Percentiles rank a stretch among this genome's conserved stretches.
Conservation (phyloP, 2,329 filamentous ascomycete genomes). For the Metarhizium guizhouense region DNA sequence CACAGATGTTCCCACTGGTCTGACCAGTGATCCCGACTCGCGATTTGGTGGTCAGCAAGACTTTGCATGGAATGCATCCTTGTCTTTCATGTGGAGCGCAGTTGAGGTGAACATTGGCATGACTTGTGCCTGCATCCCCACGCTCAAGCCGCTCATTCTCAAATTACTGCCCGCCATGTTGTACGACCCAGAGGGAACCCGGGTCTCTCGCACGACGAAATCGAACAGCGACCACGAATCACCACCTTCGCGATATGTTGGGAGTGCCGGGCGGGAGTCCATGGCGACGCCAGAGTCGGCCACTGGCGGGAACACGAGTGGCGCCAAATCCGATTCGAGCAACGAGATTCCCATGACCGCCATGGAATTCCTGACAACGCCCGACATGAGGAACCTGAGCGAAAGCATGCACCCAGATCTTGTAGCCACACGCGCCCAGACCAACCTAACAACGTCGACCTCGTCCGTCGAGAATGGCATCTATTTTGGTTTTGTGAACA, state of each 20-base stretch:
- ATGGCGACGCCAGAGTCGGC: background rate
- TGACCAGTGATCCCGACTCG: conserved; percentile 27
- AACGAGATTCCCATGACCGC: conserved; percentile 24
- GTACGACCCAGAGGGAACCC: conserved; percentile 39
- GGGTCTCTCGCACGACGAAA: conserved; percentile 16
- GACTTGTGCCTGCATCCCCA: conserved; percentile 86
- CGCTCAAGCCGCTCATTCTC: conserved; percentile 75
- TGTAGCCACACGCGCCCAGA: conserved; percentile 11
- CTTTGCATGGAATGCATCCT: conserved; percentile 66
- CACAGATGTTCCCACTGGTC: conserved; percentile 27
- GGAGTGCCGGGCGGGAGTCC: background rate
- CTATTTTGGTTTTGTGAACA: conserved; percentile 73
- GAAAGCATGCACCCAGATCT: conserved; percentile 6
- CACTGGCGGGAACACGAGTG: background rate
- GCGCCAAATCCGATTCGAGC: conserved; percentile 3
- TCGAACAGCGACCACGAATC: conserved; percentile 21
- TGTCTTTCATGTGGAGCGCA: conserved; percentile 88
- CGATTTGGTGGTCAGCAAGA: conserved; percentile 43
- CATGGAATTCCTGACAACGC: conserved; percentile 39
- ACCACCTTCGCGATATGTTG: conserved; percentile 12
- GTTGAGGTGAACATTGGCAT: conserved; percentile 89
- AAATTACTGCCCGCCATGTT: conserved; percentile 49
- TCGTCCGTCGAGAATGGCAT: conserved; percentile 34
- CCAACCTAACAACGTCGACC: conserved; percentile 25
- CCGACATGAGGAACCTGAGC: conserved; percentile 19